phyloP scores from a whole-genome alignment of 2,329 filamentous ascomycete genomes.

The Cytospora schulzeri region DNA sequence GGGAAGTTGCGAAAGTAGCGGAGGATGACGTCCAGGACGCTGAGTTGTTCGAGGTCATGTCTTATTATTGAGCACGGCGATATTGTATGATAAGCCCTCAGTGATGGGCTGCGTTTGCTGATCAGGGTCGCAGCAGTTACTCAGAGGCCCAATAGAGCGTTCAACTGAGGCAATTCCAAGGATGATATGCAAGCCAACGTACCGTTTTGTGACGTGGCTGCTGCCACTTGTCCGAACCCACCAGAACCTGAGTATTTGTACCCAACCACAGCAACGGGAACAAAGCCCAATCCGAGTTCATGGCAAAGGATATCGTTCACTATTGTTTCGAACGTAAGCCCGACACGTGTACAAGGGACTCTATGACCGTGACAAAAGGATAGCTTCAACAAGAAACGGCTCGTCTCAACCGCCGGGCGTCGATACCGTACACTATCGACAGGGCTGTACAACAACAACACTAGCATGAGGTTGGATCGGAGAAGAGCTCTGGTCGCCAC shows the following conservation, averaged over 20 bases:
- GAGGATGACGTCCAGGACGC: not conserved
- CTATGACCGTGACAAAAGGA: not conserved
- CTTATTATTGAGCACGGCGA: not conserved
- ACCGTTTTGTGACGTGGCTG: not conserved
- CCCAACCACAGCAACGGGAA: not conserved
- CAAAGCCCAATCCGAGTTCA: not conserved
- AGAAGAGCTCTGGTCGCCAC: no score
- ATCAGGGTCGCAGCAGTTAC: not conserved
- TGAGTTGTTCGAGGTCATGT: not conserved
- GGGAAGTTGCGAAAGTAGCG: not conserved
- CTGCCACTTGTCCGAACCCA: slow-evolving; percentile 1
- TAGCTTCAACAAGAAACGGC: no score
- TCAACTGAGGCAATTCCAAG: no score
- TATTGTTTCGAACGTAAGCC: not conserved
- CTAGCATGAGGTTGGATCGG: no score
- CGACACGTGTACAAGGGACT: not conserved
- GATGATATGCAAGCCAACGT: not conserved
- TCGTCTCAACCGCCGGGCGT: no score
- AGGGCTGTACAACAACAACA: no score
- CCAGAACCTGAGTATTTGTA: not conserved
- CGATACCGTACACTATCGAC: no score
- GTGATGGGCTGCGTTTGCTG: not conserved
- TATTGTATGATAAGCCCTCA: not conserved
- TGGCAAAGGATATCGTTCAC: not conserved
- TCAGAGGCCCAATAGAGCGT: not conserved